Base-by-base conservation (phyloP, 192 early-diverging fungal species). In the Entophlyctis luteolus region DNA sequence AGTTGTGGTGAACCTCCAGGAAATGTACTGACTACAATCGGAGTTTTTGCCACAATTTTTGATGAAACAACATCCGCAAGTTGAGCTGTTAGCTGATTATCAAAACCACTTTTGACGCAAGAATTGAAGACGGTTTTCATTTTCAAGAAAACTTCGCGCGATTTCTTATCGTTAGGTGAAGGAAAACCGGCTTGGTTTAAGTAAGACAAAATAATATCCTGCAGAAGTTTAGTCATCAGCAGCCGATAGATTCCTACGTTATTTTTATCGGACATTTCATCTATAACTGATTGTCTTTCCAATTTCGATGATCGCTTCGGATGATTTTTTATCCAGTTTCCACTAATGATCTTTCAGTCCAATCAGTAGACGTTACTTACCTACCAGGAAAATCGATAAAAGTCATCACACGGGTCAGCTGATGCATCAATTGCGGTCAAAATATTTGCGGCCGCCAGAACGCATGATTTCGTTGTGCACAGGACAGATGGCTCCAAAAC, bases 321-420 rank as follows among this genome's bases (percentile, higher is more conserved):
- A 49, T 63, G 60, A 25, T 22, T 49, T 16, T 49, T 63, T n/a
- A 63, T 47, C 60, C 60, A 63, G 22, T 25, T 31, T 25, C 60
- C 60, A 33, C 60, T 60, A 22, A 46, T 14, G 8, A 45, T 31
- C 18, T 46, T n/a, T 57, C 22, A 57, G 25, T 35, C 25, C 14
- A 2, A 39, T 60, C 8, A 27, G 37, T 28, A 12, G 39, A 46
- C n/a, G 1, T 60, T 46, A 27, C 22, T 10, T 8, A 8, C 65
- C 6, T 14, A 67, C 65, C 65, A 68, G 20, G 55, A 58, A 59
- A 49, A 68, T 18, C 31, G 1, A 42, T 59, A 68, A 58, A 68
- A 68, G 55, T 68, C 56, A 10, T 39, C 56, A 28, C 67, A 68
- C n/a, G 67, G 67, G 42, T 68, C 67, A 25, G 59, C 55, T 35